Conservation (phyloP, 2,329 filamentous ascomycete species). For the Rutstroemia sp. region DNA sequence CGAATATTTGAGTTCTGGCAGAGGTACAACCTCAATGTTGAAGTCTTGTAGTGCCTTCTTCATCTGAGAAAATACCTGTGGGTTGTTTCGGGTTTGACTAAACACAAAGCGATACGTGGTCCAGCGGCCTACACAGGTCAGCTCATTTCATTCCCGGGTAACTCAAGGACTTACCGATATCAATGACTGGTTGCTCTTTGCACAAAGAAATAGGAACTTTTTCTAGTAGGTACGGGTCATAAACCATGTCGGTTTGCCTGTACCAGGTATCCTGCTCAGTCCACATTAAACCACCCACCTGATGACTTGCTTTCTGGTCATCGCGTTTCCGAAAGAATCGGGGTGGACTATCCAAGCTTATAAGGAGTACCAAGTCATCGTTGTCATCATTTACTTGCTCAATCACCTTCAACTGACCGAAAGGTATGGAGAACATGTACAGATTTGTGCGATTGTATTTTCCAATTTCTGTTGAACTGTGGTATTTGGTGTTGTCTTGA, state of each 20-base stretch:
- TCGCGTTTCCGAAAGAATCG: conserved; percentile 28
- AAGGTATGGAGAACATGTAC: conserved; percentile 32
- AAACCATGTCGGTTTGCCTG: conserved; percentile 56
- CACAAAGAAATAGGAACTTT: conserved; percentile 37
- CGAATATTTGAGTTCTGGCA: conserved; percentile 36
- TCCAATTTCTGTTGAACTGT: conserved; percentile 8
- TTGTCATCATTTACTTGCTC: conserved; percentile 31
- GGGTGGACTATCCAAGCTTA: conserved; percentile 42
- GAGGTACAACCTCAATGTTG: conserved; percentile 52
- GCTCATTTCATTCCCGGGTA: background rate
- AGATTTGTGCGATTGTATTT: conserved; percentile 21
- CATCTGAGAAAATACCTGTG: conserved; percentile 14
- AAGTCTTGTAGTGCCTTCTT: conserved; percentile 52
- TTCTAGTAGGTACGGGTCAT: conserved; percentile 31
- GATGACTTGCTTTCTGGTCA: conserved; percentile 34
- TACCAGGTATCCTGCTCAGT: conserved; percentile 50
- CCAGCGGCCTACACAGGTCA: conserved; percentile 45
- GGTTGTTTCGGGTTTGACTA: conserved; percentile 24
- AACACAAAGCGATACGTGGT: conserved; percentile 50
- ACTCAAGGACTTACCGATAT: conserved; percentile 38
- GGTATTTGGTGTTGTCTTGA: conserved; percentile 11
- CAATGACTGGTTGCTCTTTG: conserved; percentile 44
- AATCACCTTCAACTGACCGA: conserved; percentile 38
- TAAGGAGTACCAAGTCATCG: conserved; percentile 34
- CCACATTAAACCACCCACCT: conserved; percentile 40